Conservation (phyloP, 2,329 filamentous ascomycete species). For the Trichoderma koningii region DNA sequence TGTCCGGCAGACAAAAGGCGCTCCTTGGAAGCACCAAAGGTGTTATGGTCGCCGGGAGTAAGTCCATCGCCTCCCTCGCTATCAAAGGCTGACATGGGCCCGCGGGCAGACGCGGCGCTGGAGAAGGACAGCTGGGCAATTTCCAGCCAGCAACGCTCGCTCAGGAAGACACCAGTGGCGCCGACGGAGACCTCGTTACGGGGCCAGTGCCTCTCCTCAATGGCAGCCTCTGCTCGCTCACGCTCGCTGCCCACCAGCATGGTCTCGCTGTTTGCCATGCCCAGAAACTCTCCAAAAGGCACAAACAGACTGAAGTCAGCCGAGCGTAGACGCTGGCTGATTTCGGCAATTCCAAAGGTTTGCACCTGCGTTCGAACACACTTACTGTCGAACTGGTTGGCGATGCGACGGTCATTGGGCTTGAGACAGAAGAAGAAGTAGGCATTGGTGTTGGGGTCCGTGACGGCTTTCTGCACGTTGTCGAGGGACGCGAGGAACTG, state of each 20-base stretch:
- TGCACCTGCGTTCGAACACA: conserved; percentile 94
- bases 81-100: conserved; percentile 50
- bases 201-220: conserved; percentile 91
- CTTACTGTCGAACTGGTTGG: conserved; percentile 98
- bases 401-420: conserved; percentile 93
- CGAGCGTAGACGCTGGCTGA: conserved; percentile 87
- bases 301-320: conserved; percentile 96
- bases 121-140: conserved; percentile 73
- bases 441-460: conserved; percentile 78
- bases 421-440: conserved; percentile 98
- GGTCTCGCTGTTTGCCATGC: conserved; percentile 79
- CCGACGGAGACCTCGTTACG: conserved; percentile 87
- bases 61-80: conserved; percentile 65
- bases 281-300: conserved; percentile 93
- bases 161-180: conserved; percentile 91
- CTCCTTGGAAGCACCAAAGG: conserved; percentile 65
- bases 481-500: conserved; percentile 90
- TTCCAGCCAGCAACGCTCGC: conserved; percentile 93
- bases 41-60: conserved; percentile 59
- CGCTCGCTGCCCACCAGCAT: conserved; percentile 88
- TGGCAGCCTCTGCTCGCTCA: conserved; percentile 87
- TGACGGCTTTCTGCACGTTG: conserved; percentile 85
- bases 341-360: conserved; percentile 94
- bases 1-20: conserved; percentile 55
- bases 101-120: conserved; percentile 51